phyloP scores from a whole-genome alignment of 768 basidiomycete species.

The Leccinum broughii region DNA sequence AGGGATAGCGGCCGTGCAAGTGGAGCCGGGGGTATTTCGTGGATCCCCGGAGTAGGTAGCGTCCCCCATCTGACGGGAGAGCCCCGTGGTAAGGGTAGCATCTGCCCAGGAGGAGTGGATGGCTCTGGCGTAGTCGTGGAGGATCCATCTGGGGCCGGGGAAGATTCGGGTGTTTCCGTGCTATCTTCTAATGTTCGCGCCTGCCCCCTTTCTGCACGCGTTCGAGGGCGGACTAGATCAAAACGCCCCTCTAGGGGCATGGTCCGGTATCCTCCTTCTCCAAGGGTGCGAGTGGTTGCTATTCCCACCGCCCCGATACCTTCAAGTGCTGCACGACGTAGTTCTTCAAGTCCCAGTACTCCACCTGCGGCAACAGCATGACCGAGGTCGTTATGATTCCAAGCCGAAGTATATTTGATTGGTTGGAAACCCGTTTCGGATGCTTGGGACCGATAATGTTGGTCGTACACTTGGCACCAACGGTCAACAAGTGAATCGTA shows the following conservation, averaged over 20 bases:
- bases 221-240: conserved; percentile 68
- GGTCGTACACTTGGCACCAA: conserved; percentile 92
- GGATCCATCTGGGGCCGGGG: conserved; percentile 8
- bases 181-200: conserved; percentile 1
- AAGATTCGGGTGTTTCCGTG: conserved; percentile 20
- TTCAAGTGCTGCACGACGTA: conserved; percentile 35
- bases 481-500: conserved; percentile 82
- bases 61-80: conserved; percentile 47
- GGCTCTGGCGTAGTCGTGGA: conserved; percentile 16
- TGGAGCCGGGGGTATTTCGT: conserved; percentile 66
- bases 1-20: conserved; percentile 49
- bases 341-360: conserved; percentile 43
- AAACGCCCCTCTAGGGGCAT: conserved; percentile 88
- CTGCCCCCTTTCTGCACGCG: conserved; percentile 24
- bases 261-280: conserved; percentile 74
- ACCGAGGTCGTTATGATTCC: conserved; percentile 51
- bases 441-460: conserved; percentile 69
- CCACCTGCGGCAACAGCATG: conserved; percentile 15
- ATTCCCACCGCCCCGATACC: conserved; percentile 26
- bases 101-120: conserved; percentile 42
- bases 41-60: conserved; percentile 58
- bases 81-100: conserved; percentile 30
- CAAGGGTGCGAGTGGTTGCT: conserved; percentile 19
- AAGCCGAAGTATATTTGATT: conserved; percentile 68
- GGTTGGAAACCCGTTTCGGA: conserved; percentile 46